phyloP scores from a whole-genome alignment of 2,329 filamentous ascomycete genomes.

The Proliferodiscus dingleyae region DNA sequence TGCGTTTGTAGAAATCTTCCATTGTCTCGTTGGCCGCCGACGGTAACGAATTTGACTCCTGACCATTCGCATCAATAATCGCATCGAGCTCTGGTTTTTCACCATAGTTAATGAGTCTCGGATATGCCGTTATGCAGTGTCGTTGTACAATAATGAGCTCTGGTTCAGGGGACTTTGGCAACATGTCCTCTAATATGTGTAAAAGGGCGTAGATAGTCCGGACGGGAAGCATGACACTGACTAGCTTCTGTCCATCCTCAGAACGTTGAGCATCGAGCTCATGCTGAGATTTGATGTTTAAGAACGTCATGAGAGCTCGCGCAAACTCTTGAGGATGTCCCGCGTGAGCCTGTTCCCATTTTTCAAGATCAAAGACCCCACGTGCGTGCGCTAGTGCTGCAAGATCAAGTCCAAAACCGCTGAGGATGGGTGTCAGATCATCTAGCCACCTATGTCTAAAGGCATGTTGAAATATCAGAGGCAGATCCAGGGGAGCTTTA shows the following conservation, averaged over 20 bases:
- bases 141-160: conserved; percentile 79
- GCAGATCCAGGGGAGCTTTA: conserved; percentile 60
- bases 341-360: conserved; percentile 72
- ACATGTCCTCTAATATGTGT: conserved; percentile 69
- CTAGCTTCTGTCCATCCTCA: conserved; percentile 57
- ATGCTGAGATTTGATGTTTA: conserved; percentile 77
- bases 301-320: conserved; percentile 68
- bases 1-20: conserved; percentile 96
- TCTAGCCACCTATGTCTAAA: conserved; percentile 80
- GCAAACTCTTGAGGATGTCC: conserved; percentile 65
- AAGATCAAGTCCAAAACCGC: conserved; percentile 82
- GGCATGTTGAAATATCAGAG: conserved; percentile 72
- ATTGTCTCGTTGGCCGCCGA: conserved; percentile 79
- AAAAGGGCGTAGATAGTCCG: conserved; percentile 80
- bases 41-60: conserved; percentile 75
- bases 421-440: conserved; percentile 57
- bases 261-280: conserved; percentile 70
- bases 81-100: conserved; percentile 89
- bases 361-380: conserved; percentile 70
- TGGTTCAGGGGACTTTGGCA: conserved; percentile 53
- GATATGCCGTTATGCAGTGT: conserved; percentile 86
- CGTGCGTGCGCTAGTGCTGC: conserved; percentile 80
- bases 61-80: conserved; percentile 80
- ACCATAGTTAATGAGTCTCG: conserved; percentile 91
- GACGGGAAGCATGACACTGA: conserved; percentile 72